A percentile compares a stretch with the other conserved stretches of the same genome.
These are phyloP conservation scores for Fistulifera solaris DNA, from an alignment of 108 stramenopile species.

Conservation along the genomic window DNA sequence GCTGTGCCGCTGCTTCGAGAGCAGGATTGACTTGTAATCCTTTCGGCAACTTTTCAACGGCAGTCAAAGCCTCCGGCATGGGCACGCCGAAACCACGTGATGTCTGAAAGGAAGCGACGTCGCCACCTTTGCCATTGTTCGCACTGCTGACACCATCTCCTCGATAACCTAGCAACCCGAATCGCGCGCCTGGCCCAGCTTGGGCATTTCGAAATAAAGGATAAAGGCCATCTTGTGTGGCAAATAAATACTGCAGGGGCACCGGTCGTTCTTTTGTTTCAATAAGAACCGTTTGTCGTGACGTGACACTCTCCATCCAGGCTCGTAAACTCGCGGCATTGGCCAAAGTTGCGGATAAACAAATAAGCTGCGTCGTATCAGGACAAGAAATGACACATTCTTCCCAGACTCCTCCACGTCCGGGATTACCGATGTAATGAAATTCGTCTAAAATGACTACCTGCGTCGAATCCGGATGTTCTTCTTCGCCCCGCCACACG, in stretches of 20 bases:
- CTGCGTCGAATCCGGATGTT: slow-evolving; percentile 18
- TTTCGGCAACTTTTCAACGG: slow-evolving; percentile 43
- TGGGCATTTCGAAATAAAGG: slow-evolving; percentile 72
- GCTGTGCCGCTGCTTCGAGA: slow-evolving; percentile 33
- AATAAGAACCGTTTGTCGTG: slow-evolving; percentile 64
- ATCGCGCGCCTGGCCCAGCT: slow-evolving; percentile 68
- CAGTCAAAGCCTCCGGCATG: too few relatives aligned
- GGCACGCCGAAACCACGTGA: slow-evolving; percentile 1
- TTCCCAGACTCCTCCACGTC: slow-evolving; percentile 93
- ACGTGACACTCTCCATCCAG: slow-evolving; percentile 77
- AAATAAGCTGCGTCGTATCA: slow-evolving; percentile 74
- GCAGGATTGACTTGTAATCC: slow-evolving; percentile 60
- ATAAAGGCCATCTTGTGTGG: slow-evolving; percentile 58
- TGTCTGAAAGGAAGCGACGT: slow-evolving; percentile 9
- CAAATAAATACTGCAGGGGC: slow-evolving; percentile 83
- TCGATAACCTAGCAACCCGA: slow-evolving; percentile 61
- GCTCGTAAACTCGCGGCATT: slow-evolving; percentile 60
- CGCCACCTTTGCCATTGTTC: slow-evolving; percentile 4
- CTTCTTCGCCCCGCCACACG: slow-evolving; percentile 42
- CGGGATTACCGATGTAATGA: slow-evolving; percentile 93
- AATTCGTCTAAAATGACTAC: slow-evolving; percentile 92
- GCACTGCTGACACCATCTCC: slow-evolving; percentile 42
- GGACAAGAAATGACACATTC: slow-evolving; percentile 87
- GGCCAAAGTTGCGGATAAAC: slow-evolving; percentile 83
- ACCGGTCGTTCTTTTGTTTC: slow-evolving; percentile 85